These are phyloP conservation scores for Solanum corneliomulleri DNA, from an alignment of 257 asterid species.

Conservation along the genomic window DNA sequence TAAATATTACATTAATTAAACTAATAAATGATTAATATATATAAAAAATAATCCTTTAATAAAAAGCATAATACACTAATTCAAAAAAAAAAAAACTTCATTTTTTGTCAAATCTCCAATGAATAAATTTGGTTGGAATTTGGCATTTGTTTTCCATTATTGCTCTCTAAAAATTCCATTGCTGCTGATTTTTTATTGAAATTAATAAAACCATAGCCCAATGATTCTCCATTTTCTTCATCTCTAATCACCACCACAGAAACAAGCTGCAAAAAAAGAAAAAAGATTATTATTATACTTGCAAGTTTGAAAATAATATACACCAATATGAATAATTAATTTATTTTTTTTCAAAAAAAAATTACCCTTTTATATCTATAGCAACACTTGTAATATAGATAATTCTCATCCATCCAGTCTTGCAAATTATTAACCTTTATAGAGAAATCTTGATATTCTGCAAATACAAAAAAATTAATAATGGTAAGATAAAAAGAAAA, in stretches of 20 bases:
- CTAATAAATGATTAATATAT: not conserved
- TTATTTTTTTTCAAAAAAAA: not conserved
- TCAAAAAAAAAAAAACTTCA: not conserved
- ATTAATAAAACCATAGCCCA: conserved; percentile 8
- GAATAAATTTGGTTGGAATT: not conserved
- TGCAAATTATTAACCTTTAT: conserved; percentile 2
- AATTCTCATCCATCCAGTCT: conserved; percentile 22
- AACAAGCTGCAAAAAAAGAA: not conserved
- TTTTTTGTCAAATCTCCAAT: not conserved
- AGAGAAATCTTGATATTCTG: not conserved
- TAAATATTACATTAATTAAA: not conserved
- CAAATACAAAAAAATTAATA: not conserved
- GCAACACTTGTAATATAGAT: conserved; percentile 16
- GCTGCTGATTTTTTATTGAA: conserved; percentile 1
- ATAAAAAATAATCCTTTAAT: not conserved
- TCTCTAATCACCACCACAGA: not conserved
- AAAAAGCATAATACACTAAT: not conserved
- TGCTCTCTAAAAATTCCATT: not conserved
- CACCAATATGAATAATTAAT: not conserved
- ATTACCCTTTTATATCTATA: not conserved
- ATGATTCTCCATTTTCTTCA: not conserved
- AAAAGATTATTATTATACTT: not conserved
- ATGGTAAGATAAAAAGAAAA: not conserved
- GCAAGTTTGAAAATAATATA: not conserved
- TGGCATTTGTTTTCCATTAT: not conserved